Base-by-base conservation (phyloP, 371 early-diverging fungal species). In the Mucor circinelloides region DNA sequence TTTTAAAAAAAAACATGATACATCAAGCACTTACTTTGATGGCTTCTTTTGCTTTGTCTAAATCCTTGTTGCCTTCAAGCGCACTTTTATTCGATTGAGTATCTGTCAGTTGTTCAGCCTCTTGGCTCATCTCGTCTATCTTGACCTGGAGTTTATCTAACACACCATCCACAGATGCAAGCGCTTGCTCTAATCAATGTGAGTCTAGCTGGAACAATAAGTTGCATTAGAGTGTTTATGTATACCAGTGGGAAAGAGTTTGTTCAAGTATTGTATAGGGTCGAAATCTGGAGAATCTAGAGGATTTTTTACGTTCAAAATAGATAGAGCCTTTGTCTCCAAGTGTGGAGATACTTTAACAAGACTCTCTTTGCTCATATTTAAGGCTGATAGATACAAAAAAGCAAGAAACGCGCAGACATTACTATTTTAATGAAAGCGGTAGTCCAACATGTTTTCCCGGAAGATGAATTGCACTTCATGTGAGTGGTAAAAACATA, bases 201-300 rank as follows among this genome's bases (percentile, higher is more conserved):
- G 3, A 40, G 12, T 28, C 28, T 19, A 31, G n/a, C 36, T 12
- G 32, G 2, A 40, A 40, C 54, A 21, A 66, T 34, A 12, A 44
- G 13, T 6, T 19, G 21, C n/a, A 58, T 3, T 48, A 32, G 28
- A 19, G 21, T 46, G 21, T 46, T 8, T 44, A 4, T 19, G 17
- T 17, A 59, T 80, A 87, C 91, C 90, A 76, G 85, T 86, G 1
- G 96, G 95, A 75, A 97, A 94, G 54, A 95, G 80, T 12, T 78
- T 77, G 74, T 95, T 94, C 70, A 97, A 83, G 75, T 91, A 93
- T 48, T 87, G 85, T 6, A 86, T 83, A 1, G 91, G 82, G 62
- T 90, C 87, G 66, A 96, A 93, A 30, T 90, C 90, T 38, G 82
- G 81, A 7, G 86, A 79, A 75, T 94, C 93, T 7, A 94, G 75